A percentile compares a stretch with the other conserved stretches of the same genome.
phyloP scores from a whole-genome alignment of 2,329 filamentous ascomycete genomes.

The Apiospora hydei region DNA sequence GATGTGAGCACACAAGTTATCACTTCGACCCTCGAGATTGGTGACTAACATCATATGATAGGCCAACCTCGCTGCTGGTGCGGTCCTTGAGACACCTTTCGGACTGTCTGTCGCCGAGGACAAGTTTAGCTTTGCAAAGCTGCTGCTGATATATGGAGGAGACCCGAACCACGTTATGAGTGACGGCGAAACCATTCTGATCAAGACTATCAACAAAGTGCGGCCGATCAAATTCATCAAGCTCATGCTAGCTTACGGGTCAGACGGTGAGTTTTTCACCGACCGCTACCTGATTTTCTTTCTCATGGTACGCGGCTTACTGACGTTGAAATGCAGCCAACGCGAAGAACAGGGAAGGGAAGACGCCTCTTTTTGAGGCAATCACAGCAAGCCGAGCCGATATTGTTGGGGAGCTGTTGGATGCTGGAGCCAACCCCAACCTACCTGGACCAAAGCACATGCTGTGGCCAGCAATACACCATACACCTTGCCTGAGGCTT shows the following conservation, averaged over 20 bases:
- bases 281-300: background rate
- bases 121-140: conserved; percentile 63
- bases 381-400: conserved; percentile 64
- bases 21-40: background rate
- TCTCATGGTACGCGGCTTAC: background rate
- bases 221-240: conserved; percentile 62
- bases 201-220: conserved; percentile 66
- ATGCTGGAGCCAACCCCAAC: conserved; percentile 64
- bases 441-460: conserved; percentile 73
- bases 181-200: conserved; percentile 67
- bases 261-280: conserved; percentile 43
- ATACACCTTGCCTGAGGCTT: conserved; percentile 63
- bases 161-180: conserved; percentile 60
- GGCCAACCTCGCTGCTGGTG: conserved; percentile 58
- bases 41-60: conserved; percentile 40
- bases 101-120: conserved; percentile 57
- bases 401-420: conserved; percentile 58
- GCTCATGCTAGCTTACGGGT: conserved; percentile 65
- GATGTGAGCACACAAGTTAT: background rate
- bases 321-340: conserved; percentile 48
- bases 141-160: conserved; percentile 68
- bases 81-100: conserved; percentile 62
- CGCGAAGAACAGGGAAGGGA: conserved; percentile 65
- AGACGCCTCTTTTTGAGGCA: conserved; percentile 71
- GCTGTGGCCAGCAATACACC: conserved; percentile 70